Evolutionary conservation across 1,284 basidiomycete species (phyloP).

Genomic region (Trichosporon faecale): DNA sequence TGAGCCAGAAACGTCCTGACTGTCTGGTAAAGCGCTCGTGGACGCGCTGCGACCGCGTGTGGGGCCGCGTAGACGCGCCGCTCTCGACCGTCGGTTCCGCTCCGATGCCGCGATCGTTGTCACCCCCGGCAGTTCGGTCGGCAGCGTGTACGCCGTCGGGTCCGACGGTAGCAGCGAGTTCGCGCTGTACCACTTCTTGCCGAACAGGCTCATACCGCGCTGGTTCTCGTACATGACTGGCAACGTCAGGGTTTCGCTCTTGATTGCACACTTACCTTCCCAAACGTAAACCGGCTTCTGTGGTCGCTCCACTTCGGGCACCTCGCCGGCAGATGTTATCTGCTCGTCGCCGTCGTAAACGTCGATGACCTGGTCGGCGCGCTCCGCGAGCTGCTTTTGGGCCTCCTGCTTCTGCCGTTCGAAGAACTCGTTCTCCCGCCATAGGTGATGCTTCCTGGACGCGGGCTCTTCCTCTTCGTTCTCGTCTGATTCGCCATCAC

Average conservation of each 20-base stretch:
- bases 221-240: constrained; percentile 53
- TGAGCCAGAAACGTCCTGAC: background rate
- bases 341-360: constrained; percentile 1
- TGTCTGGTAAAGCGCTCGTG: constrained; percentile 2
- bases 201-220: constrained; percentile 47
- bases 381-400: background rate
- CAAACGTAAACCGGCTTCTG: constrained; percentile 58
- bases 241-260: background rate
- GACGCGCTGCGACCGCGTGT: background rate
- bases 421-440: background rate
- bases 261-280: constrained; percentile 61
- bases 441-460: background rate
- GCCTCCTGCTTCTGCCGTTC: background rate
- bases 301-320: background rate
- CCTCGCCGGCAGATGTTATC: constrained; percentile 13
- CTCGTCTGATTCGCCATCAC: background rate
- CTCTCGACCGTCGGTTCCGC: background rate
- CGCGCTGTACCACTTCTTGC: constrained; percentile 48
- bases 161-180: constrained; percentile 47
- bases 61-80: background rate
- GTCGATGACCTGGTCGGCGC: constrained; percentile 11
- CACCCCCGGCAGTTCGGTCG: constrained; percentile 16
- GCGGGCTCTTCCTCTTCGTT: background rate
- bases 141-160: constrained; percentile 47
- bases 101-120: constrained; percentile 18